Base-by-base conservation (phyloP, 768 basidiomycete species). In the Kockovaella imperatae region DNA sequence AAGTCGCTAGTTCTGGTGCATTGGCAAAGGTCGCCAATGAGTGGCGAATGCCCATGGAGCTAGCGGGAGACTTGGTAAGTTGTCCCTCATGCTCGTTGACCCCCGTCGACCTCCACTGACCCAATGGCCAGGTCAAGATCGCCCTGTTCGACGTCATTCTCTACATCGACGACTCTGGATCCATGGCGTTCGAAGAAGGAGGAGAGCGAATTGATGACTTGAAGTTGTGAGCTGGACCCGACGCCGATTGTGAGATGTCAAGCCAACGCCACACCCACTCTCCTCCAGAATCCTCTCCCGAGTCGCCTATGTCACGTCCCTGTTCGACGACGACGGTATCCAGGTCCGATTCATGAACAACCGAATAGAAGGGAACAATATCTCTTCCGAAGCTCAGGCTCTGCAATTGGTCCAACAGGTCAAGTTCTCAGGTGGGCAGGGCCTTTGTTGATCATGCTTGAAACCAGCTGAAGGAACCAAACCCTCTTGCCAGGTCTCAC, bases 201-300 rank as follows among this genome's bases (percentile, higher is more conserved):
- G 74, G 74, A 23, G 69, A 72, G 43, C 59, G 74, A 32, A 74
- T 75, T 47, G 74, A 74, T 42, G 74, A 75, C 49, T 54, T 74
- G 30, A 74, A 74, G 60, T 53, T 74, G 60, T 64, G 31, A 53
- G 65, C 60, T 10, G n/a, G 10, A 10, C 31, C n/a, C 31, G 10
- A 10, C 10, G 31, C n/a, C 31, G 31, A 10, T 10, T n/a, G 10
- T 10, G 2, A 34, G 14, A 13, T 47, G 15, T 44, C 30, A 5
- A n/a, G 5, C 8, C 8, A 18, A 32, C 8, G 14, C 18, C 24
- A 20, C 28, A 20, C 25, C 20, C 32, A n/a, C n/a, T n/a, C n/a
- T n/a, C 15, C 11, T 14, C 6, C 50, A 57, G 64, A 17, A 60
- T 74, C 53, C 42, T 72, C 21, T 64, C 62, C 21, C 53, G 72